These are phyloP conservation scores for Saitozyma sp. DNA, from an alignment of 768 basidiomycete genomes.

Conservation along the genomic window DNA sequence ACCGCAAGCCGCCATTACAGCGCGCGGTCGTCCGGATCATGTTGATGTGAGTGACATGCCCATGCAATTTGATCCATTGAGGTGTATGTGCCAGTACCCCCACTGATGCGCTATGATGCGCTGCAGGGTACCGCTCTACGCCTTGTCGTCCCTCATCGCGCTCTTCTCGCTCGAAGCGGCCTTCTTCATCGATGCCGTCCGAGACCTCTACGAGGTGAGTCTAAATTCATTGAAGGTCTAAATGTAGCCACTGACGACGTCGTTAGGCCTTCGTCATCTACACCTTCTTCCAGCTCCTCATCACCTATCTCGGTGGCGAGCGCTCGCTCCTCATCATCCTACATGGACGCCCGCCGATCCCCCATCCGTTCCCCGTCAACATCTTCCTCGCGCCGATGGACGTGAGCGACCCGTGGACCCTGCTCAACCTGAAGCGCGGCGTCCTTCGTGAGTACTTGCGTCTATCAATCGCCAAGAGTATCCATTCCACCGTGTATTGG, in stretches of 20 bases:
- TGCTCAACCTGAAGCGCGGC: slow-evolving; percentile 89
- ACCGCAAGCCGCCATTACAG: slow-evolving; percentile 51
- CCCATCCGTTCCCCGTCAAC: slow-evolving; percentile 79
- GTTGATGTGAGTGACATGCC: slow-evolving; percentile 70
- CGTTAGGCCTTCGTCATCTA: slow-evolving; percentile 53
- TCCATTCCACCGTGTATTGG: slow-evolving; percentile 61
- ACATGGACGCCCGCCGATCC: slow-evolving; percentile 85
- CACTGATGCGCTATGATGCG: neutral
- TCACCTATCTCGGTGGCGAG: slow-evolving; percentile 70
- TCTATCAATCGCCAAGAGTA: neutral
- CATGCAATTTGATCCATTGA: no score
- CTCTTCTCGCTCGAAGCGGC: slow-evolving; percentile 91
- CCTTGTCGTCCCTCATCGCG: slow-evolving; percentile 83
- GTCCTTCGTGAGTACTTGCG: slow-evolving; percentile 70
- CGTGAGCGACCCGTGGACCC: slow-evolving; percentile 90
- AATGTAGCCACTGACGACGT: neutral
- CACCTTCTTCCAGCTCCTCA: slow-evolving; percentile 49
- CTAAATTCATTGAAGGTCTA: slow-evolving; percentile 52
- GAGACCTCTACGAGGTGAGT: slow-evolving; percentile 92
- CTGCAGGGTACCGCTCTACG: slow-evolving; percentile 72
- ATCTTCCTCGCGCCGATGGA: slow-evolving; percentile 85
- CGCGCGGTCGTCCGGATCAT: slow-evolving; percentile 94
- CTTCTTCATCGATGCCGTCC: slow-evolving; percentile 90
- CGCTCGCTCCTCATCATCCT: slow-evolving; percentile 86
- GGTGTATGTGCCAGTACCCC: neutral